Evolutionary conservation across 208 protist species (phyloP).

Genomic region (Borovskyia barvae): DNA sequence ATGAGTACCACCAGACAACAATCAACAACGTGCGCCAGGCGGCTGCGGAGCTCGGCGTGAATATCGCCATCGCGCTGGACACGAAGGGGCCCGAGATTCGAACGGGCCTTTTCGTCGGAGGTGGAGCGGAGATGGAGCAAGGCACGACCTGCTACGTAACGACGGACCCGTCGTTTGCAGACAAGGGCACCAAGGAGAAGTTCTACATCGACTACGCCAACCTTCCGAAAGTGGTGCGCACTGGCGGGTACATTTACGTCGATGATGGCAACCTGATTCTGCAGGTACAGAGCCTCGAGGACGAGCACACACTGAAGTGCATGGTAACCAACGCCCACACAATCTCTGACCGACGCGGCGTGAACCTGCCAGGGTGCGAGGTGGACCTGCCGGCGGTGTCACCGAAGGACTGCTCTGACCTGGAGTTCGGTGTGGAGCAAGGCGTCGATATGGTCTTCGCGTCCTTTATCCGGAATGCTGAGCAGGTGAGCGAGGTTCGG

Average conservation of each 20-base stretch:
- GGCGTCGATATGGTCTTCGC: conserved; percentile 98
- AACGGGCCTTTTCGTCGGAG: conserved; percentile 86
- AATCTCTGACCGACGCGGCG: conserved; percentile 81
- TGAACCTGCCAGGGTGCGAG: conserved; percentile 86
- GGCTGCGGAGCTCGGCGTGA: conserved; percentile 73
- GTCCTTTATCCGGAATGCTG: conserved; percentile 96
- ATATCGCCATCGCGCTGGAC: conserved; percentile 95
- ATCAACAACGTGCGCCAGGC: conserved; percentile 94
- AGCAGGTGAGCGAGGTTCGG: conserved; percentile 94
- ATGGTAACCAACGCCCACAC: conserved; percentile 76
- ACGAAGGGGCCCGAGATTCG: conserved; percentile 98
- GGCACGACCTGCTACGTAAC: conserved; percentile 86
- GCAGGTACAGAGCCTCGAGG: conserved; percentile 68
- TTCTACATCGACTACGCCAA: conserved; percentile 93
- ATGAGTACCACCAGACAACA: conserved; percentile 94
- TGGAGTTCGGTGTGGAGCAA: conserved; percentile 94
- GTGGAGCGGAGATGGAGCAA: conserved; percentile 53
- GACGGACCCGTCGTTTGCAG: conserved; percentile 79
- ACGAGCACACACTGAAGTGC: conserved; percentile 69
- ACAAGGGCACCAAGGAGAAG: conserved; percentile 71
- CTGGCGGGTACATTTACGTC: conserved; percentile 91
- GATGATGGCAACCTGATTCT: conserved; percentile 96
- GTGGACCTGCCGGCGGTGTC: conserved; percentile 89
- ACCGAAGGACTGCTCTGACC: conserved; percentile 92
- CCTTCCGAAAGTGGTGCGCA: conserved; percentile 67